phyloP scores from a whole-genome alignment of 441 rosid genomes.

The Pelargonium myrrhifolium region DNA sequence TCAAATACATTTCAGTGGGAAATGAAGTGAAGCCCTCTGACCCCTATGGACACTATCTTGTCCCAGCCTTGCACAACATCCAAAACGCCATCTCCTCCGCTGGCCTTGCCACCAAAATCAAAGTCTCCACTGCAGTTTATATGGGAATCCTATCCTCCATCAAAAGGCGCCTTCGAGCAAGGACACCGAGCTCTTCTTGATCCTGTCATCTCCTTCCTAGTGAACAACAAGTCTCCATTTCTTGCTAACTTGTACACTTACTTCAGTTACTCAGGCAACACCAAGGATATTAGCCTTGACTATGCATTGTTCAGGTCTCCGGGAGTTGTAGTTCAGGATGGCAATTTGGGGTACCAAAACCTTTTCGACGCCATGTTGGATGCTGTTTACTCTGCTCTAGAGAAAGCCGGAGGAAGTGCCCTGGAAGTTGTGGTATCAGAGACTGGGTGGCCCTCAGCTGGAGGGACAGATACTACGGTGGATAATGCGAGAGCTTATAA shows the following conservation, averaged over 20 bases:
- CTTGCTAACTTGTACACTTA: slow-evolving; percentile 36
- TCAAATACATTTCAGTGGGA: slow-evolving; percentile 50
- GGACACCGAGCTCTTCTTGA: slow-evolving; percentile 23
- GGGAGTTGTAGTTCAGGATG: slow-evolving; percentile 21
- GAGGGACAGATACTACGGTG: slow-evolving; percentile 24
- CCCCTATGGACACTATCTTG: slow-evolving; percentile 21
- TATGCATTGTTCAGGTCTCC: slow-evolving; percentile 33
- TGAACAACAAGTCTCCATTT: slow-evolving; percentile 30
- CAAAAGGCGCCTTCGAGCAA: slow-evolving; percentile 24
- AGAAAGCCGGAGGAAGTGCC: slow-evolving; percentile 35
- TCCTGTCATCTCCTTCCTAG: slow-evolving; percentile 30
- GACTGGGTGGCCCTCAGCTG: slow-evolving; percentile 44
- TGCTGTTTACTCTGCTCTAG: slow-evolving; percentile 34
- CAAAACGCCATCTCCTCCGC: slow-evolving; percentile 11
- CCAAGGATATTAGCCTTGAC: slow-evolving; percentile 21
- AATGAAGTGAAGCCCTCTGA: slow-evolving; percentile 34
- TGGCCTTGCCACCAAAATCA: too few relatives aligned
- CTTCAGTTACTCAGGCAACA: slow-evolving; percentile 19
- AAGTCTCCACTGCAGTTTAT: slow-evolving; percentile 32
- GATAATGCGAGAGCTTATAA: slow-evolving; percentile 37
- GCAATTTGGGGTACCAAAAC: slow-evolving; percentile 21
- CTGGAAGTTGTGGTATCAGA: slow-evolving; percentile 41
- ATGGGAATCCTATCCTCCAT: slow-evolving; percentile 29
- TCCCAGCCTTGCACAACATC: slow-evolving; percentile 31
- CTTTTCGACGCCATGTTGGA: slow-evolving; percentile 44